Evolutionary conservation across 768 basidiomycete species (phyloP), one percentile per base, ranked within the genome.

Genomic region (Stropharia rugosoannulata): DNA sequence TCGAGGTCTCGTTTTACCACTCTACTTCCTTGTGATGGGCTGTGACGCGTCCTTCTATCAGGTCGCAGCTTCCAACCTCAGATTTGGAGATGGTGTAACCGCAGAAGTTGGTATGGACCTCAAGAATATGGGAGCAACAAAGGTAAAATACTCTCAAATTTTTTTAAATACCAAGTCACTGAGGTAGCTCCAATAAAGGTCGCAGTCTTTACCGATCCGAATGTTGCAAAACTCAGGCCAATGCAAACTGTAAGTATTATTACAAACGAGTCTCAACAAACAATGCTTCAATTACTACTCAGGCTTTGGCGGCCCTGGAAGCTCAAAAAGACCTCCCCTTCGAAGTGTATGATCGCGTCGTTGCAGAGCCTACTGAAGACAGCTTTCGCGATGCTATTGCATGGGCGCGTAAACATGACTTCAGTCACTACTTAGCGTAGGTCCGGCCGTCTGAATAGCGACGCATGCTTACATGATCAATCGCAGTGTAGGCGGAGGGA

Each of bases 31-130:
- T 19, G 18, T 41, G 2, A 46, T 39, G 19, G 9, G 2, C 40
- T 16, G 27, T 22, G 11, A 53, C 42, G 36, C 45, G 52, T 55
- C 45, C 51, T 46, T 29, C 36, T 19, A 42, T 5, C 53, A 92
- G 90, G 84, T 94, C 42, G 88, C 93, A 11, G 93, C 94, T 4
- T 86, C 89, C 40, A 93, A 95, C 70, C 71, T 96, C 57, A 78
- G 93, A 48, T 96, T 95, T 64, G 93, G 93, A 1, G 88, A 93
- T 59, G 93, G 93, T 29, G 94, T 93, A 36, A 95, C 93, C 3
- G 78, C 80, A 38, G 93, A 95, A 70, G 89, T 95, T 27, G 94
- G 93, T 35, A 93, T 95, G 89, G 94, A 95, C 70, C 79, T 95
- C 63, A 90, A 89, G 79, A 95, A 95, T 73, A 89, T 93, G 90